Evolutionary conservation across 73 alveolate genomes (phyloP).

Genomic region (Symbiodinium natans): DNA sequence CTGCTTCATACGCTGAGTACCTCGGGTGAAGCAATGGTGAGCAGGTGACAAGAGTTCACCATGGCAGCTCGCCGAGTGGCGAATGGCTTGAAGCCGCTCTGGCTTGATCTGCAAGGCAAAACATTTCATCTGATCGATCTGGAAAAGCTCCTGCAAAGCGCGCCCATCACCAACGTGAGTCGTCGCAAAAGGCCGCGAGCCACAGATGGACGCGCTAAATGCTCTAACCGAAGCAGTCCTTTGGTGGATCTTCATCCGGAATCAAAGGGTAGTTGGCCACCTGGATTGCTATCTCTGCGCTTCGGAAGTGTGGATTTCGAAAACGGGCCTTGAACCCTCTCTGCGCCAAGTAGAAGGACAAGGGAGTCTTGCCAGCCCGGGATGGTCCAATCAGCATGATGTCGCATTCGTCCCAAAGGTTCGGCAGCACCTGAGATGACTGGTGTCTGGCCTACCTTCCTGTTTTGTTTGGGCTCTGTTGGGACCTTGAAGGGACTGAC

Average conservation of each 20-base stretch:
- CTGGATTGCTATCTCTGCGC: neutral
- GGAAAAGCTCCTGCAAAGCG: constrained; percentile 52
- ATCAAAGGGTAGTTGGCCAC: constrained; percentile 83
- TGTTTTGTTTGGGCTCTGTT: neutral
- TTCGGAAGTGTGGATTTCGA: neutral
- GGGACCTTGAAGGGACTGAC: too few species aligned
- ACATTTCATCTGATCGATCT: constrained; percentile 60
- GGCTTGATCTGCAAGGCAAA: constrained; percentile 89
- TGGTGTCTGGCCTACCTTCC: too few species aligned
- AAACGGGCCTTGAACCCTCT: constrained; percentile 76
- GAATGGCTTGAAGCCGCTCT: constrained; percentile 63
- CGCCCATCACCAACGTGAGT: neutral
- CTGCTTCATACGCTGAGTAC: constrained; percentile 76
- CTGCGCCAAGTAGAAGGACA: constrained; percentile 91
- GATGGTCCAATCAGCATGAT: constrained; percentile 90
- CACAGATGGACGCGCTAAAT: too few species aligned
- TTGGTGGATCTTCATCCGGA: constrained; percentile 84
- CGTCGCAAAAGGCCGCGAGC: too few species aligned
- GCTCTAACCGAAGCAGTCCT: neutral
- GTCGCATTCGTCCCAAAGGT: constrained; percentile 91
- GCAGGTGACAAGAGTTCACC: too few species aligned
- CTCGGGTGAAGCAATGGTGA: too few species aligned
- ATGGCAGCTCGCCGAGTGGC: too few species aligned
- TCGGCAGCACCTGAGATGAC: constrained; percentile 24
- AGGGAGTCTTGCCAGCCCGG: constrained; percentile 87